Conservation (phyloP, 768 basidiomycete genomes). For the Lentinus tigrinus region DNA sequence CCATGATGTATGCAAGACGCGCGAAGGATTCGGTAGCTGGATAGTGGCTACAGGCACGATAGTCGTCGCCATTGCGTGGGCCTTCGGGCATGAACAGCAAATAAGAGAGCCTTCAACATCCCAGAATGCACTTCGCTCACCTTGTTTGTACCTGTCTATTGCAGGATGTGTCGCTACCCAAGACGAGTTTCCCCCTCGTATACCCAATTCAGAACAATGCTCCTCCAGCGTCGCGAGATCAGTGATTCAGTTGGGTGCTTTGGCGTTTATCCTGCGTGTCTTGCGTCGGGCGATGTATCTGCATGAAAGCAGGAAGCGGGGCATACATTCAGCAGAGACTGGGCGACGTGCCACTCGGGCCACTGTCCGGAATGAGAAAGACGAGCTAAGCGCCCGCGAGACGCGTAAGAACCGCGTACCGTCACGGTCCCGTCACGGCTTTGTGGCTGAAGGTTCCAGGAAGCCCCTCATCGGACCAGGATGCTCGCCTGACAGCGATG, state of each 20-base stretch:
- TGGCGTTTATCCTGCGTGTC: background rate
- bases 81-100: slow-evolving; percentile 2
- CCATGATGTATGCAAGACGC: slow-evolving; percentile 63
- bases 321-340: slow-evolving; percentile 4
- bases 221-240: background rate
- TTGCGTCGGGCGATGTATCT: background rate
- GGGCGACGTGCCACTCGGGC: slow-evolving; percentile 3
- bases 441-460: background rate
- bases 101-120: background rate
- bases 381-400: background rate
- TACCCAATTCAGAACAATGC: background rate
- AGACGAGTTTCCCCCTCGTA: background rate
- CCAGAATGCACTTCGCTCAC: background rate
- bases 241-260: background rate
- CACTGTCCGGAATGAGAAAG: background rate
- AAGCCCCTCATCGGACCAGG: too few relatives aligned
- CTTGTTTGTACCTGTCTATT: background rate
- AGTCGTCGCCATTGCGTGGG: slow-evolving; percentile 22
- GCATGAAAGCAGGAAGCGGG: slow-evolving; percentile 4
- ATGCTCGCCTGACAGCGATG: too few relatives aligned
- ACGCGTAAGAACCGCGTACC: slow-evolving; percentile 10
- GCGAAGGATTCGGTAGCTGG: slow-evolving; percentile 54
- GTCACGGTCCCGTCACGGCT: background rate
- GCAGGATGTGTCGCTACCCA: background rate
- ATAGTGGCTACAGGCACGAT: slow-evolving; percentile 59